A percentile compares a stretch with the other conserved stretches of the same genome.
phyloP scores from a whole-genome alignment of 352 stramenopile species.

The Phytopythium litorale region DNA sequence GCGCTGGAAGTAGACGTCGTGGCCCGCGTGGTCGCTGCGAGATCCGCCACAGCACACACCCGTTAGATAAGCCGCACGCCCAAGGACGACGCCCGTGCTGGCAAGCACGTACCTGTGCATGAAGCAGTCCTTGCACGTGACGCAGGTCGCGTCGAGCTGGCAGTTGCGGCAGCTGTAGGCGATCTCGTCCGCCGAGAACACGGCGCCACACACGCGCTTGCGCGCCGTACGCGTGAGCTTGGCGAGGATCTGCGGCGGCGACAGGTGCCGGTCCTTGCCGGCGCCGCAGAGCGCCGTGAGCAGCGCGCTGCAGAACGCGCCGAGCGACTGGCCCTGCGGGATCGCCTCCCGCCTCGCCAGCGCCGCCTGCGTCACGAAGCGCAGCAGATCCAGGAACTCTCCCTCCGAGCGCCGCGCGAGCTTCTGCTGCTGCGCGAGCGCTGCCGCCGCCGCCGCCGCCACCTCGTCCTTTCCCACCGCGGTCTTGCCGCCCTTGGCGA shows the following conservation, averaged over 20 bases:
- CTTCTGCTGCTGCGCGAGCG: slow-evolving; percentile 22
- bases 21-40: slow-evolving; percentile 60
- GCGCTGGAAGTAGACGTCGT: slow-evolving; percentile 86
- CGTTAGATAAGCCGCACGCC: not conserved
- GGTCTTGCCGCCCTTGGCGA: slow-evolving; percentile 13
- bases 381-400: slow-evolving; percentile 43
- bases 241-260: slow-evolving; percentile 51
- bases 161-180: slow-evolving; percentile 87
- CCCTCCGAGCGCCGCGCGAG: slow-evolving; percentile 30
- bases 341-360: slow-evolving; percentile 20
- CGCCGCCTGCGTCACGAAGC: slow-evolving; percentile 40
- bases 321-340: slow-evolving; percentile 13
- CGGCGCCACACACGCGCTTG: slow-evolving; percentile 77
- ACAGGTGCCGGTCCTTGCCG: slow-evolving; percentile 44
- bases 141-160: slow-evolving; percentile 80
- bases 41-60: not conserved
- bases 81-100: too few species aligned
- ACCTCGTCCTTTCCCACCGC: slow-evolving; percentile 16
- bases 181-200: slow-evolving; percentile 85
- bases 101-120: slow-evolving; percentile 43
- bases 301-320: slow-evolving; percentile 38
- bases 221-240: slow-evolving; percentile 57
- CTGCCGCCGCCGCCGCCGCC: not conserved
- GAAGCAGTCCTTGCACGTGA: slow-evolving; percentile 87
- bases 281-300: slow-evolving; percentile 45